Conservation (phyloP, 805 yeast genomes). For the Helenozyma rhizophorensis region DNA sequence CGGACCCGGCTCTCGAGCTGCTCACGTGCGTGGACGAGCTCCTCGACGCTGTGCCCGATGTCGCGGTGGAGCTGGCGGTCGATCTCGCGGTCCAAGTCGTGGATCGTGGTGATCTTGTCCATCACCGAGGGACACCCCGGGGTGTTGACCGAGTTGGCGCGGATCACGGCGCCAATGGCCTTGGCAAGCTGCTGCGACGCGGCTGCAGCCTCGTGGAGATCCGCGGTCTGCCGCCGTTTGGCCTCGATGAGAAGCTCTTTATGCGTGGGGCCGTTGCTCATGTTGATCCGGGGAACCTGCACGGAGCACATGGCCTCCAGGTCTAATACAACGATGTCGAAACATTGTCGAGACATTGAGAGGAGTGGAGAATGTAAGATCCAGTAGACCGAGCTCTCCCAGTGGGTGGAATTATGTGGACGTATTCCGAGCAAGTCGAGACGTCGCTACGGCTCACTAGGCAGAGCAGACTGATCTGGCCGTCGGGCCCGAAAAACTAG, state of each 20-base stretch:
- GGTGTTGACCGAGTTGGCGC: constrained; percentile 22
- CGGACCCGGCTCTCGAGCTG: constrained; percentile 6
- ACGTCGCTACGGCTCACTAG: too few relatives aligned
- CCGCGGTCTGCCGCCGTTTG: constrained; percentile 28
- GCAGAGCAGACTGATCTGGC: too few relatives aligned
- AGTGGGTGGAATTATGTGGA: too few relatives aligned
- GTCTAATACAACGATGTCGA: too few relatives aligned
- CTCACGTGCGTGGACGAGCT: constrained; percentile 11
- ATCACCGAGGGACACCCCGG: constrained; percentile 14
- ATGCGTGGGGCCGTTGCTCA: too few relatives aligned
- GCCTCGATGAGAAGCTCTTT: constrained; percentile 27
- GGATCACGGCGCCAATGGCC: constrained; percentile 20
- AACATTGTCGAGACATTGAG: too few relatives aligned
- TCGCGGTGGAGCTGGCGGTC: constrained; percentile 32
- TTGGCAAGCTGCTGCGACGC: constrained; percentile 23
- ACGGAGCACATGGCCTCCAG: too few relatives aligned
- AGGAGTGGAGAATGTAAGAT: too few relatives aligned
- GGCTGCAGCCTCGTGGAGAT: constrained; percentile 22
- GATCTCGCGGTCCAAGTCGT: constrained; percentile 34
- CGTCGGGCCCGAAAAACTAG: too few relatives aligned
- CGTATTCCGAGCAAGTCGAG: too few relatives aligned
- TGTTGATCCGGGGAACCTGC: too few relatives aligned
- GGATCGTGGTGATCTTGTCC: constrained; percentile 39
- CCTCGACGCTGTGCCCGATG: constrained; percentile 20
- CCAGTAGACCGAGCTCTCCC: too few relatives aligned